phyloP scores from a whole-genome alignment of 2,329 filamentous ascomycete species.

The Hypomyces perniciosus region DNA sequence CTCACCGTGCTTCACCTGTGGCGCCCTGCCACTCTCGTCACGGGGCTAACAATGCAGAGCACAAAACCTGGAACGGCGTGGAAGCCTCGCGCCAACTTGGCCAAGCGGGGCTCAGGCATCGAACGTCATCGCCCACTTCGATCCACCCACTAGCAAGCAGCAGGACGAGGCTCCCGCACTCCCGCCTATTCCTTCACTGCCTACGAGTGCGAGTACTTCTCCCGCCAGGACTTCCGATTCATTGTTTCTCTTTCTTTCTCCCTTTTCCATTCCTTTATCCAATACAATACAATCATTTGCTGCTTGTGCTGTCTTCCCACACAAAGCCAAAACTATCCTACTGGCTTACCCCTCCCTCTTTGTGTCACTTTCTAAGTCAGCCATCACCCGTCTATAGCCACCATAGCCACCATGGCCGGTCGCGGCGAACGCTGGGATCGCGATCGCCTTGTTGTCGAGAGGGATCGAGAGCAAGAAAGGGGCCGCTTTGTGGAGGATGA shows the following conservation, averaged over 20 bases:
- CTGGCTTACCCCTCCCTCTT: background rate
- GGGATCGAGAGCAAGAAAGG: constrained; percentile 29
- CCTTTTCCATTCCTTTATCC: background rate
- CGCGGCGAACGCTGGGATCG: constrained; percentile 45
- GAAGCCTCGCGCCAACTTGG: constrained; percentile 1
- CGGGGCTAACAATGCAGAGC: constrained; percentile 1
- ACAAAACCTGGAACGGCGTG: constrained; percentile 10
- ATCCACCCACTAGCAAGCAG: background rate
- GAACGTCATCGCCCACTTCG: constrained; percentile 10
- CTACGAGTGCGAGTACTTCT: too few relatives aligned
- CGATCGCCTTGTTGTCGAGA: constrained; percentile 41
- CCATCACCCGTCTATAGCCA: constrained; percentile 2
- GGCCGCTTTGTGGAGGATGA: constrained; percentile 52
- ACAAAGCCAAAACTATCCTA: background rate
- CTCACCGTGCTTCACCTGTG: background rate
- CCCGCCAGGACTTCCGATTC: background rate
- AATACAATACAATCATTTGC: background rate
- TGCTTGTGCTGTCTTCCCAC: background rate
- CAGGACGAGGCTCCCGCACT: background rate
- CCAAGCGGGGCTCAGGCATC: constrained; percentile 12
- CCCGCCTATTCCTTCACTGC: constrained; percentile 1
- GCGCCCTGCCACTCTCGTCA: background rate
- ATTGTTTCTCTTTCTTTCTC: background rate
- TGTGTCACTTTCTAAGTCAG: too few relatives aligned
- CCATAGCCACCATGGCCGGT: constrained; percentile 12